A percentile compares a stretch with the other conserved stretches of the same genome.
phyloP scores from a whole-genome alignment of 2,329 filamentous ascomycete genomes.

The Cytospora piceicola region DNA sequence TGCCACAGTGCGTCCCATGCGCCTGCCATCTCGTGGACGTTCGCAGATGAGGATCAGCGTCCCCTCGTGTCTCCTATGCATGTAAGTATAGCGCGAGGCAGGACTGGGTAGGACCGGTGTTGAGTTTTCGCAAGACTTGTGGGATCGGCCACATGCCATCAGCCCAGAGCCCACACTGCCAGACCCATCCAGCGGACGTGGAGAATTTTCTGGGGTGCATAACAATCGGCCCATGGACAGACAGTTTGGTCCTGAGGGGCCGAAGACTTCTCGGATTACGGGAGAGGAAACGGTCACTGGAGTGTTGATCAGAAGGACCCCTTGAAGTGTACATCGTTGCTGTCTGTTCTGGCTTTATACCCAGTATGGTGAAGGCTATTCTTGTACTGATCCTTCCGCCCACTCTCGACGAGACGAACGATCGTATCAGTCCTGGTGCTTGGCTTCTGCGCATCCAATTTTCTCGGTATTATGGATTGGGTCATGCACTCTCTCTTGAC shows the following conservation, averaged over 20 bases:
- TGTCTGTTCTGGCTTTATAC: neutral
- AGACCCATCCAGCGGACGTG: too few relatives aligned
- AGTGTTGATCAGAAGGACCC: too few relatives aligned
- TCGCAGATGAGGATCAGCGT: neutral
- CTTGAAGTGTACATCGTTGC: too few relatives aligned
- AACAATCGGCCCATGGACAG: too few relatives aligned
- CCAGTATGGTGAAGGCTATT: neutral
- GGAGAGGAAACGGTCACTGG: too few relatives aligned
- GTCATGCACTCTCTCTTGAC: neutral
- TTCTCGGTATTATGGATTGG: neutral
- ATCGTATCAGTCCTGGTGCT: neutral
- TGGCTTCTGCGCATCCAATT: neutral
- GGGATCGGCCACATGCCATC: neutral
- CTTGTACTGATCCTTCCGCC: neutral
- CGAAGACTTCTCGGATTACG: too few relatives aligned
- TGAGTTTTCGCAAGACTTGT: neutral
- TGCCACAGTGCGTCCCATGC: neutral
- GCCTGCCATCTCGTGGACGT: neutral
- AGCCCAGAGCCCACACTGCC: too few relatives aligned
- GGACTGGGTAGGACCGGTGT: neutral
- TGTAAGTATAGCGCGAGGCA: neutral
- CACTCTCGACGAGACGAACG: neutral
- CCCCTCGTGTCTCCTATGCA: neutral
- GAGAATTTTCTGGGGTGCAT: too few relatives aligned
- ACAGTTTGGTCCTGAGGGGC: too few relatives aligned